phyloP scores from a whole-genome alignment of 2,329 filamentous ascomycete genomes.

The Zalaria obscura region DNA sequence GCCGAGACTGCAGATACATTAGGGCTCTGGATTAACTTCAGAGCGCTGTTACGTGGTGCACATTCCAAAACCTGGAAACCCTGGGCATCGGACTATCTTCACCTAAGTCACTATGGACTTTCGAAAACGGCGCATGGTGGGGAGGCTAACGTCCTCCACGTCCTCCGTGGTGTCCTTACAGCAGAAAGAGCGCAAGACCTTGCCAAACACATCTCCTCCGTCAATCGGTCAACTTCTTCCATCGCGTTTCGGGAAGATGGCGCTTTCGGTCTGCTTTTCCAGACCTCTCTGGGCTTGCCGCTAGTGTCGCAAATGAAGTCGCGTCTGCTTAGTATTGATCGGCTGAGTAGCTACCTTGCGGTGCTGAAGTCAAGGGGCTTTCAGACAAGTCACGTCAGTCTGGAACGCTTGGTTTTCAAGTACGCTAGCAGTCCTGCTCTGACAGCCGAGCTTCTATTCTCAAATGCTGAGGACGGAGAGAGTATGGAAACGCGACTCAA shows the following conservation, averaged over 20 bases:
- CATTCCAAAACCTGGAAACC: slow-evolving; percentile 7
- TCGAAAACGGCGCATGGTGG: slow-evolving; percentile 1
- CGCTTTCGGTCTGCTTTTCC: slow-evolving; percentile 48
- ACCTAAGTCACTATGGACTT: slow-evolving; percentile 12
- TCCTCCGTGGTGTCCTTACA: slow-evolving; percentile 23
- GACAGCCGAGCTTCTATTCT: slow-evolving; percentile 9
- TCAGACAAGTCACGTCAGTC: slow-evolving; percentile 42
- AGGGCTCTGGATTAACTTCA: slow-evolving; percentile 9
- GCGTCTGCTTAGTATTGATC: slow-evolving; percentile 52
- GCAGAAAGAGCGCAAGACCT: slow-evolving; percentile 20
- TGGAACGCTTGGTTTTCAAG: slow-evolving; percentile 53
- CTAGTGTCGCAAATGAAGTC: slow-evolving; percentile 45
- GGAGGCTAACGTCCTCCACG: slow-evolving; percentile 18
- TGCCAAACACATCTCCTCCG: slow-evolving; percentile 19
- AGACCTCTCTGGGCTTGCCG: slow-evolving; percentile 42
- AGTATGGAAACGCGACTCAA: slow-evolving; percentile 40
- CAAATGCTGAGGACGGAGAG: slow-evolving; percentile 10
- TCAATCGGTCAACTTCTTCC: slow-evolving; percentile 38
- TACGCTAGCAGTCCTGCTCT: slow-evolving; percentile 34
- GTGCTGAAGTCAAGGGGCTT: slow-evolving; percentile 48
- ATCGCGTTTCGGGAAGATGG: slow-evolving; percentile 49
- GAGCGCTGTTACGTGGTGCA: slow-evolving; percentile 7
- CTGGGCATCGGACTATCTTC: slow-evolving; percentile 11
- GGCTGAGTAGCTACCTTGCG: slow-evolving; percentile 55
- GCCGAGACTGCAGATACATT: slow-evolving; percentile 3